These are phyloP conservation scores for Urochloa ruziziensis DNA, from an alignment of 176 grass and related monocot species.

Conservation along the genomic window DNA sequence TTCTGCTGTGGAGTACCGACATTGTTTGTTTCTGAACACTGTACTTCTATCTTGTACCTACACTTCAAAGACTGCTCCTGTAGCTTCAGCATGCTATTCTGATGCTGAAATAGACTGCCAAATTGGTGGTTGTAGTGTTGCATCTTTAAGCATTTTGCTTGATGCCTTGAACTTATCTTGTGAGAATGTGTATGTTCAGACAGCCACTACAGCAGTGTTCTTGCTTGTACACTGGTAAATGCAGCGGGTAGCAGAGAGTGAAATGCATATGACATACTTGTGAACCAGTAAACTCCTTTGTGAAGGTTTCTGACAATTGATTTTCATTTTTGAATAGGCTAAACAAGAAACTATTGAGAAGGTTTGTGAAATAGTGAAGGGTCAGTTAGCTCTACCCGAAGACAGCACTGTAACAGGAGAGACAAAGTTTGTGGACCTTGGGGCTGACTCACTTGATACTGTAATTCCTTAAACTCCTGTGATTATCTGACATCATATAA, in stretches of 20 bases:
- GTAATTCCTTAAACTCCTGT: constrained; percentile 36
- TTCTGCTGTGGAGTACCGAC: background rate
- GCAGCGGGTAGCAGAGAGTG: background rate
- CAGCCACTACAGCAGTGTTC: background rate
- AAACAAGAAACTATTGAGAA: constrained; percentile 50
- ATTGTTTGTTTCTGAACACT: background rate
- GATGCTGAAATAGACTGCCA: background rate
- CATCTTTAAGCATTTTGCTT: background rate
- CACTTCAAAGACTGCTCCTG: background rate
- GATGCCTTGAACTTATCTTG: background rate
- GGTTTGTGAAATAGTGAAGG: constrained; percentile 55
- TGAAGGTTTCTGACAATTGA: background rate
- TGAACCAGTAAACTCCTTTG: background rate
- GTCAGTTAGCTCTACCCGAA: constrained; percentile 37
- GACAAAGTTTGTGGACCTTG: constrained; percentile 56
- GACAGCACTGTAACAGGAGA: constrained; percentile 26
- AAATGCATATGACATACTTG: background rate
- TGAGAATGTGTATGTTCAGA: background rate
- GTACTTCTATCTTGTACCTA: background rate
- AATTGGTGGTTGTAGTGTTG: background rate
- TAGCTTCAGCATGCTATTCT: background rate
- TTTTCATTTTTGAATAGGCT: constrained; percentile 29
- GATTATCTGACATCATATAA: background rate
- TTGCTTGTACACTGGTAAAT: background rate
- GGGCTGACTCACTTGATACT: constrained; percentile 71